A percentile compares a stretch with the other conserved stretches of the same genome.
phyloP scores from a whole-genome alignment of 345 rosid genomes.

The Syzygium grande region DNA sequence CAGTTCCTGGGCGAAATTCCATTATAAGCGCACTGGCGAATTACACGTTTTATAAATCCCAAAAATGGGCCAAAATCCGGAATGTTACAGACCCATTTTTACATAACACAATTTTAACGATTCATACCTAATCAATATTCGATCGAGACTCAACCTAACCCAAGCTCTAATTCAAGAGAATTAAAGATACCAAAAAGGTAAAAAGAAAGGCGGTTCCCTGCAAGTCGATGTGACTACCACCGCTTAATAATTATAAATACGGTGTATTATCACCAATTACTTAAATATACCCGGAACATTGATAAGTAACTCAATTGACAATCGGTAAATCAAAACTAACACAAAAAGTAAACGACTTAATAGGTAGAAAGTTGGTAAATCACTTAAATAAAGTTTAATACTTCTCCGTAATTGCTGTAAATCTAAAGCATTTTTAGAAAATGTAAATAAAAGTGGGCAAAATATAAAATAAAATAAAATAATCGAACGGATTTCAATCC shows the following conservation, averaged over 20 bases:
- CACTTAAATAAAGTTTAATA: not conserved
- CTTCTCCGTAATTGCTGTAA: not conserved
- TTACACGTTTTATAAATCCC: too few species aligned
- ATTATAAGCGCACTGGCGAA: too few species aligned
- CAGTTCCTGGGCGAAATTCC: too few species aligned
- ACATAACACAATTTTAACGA: accelerated
- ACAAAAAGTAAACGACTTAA: not conserved
- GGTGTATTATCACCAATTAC: not conserved
- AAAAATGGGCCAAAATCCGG: too few species aligned
- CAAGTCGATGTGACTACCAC: not conserved
- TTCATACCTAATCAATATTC: not conserved
- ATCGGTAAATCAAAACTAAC: not conserved
- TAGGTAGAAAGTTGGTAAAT: not conserved
- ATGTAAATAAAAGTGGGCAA: not conserved
- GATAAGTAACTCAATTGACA: not conserved
- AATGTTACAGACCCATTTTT: too few species aligned
- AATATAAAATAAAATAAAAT: too few species aligned
- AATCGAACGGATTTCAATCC: not conserved
- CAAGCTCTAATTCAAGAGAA: not conserved
- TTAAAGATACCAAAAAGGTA: not conserved
- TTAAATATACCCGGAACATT: not conserved
- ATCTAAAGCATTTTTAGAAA: too few species aligned
- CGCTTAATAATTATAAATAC: not conserved
- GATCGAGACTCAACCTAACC: not conserved
- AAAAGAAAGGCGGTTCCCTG: not conserved